These are phyloP conservation scores for Fermentozyma sake DNA, from an alignment of 1,139 yeast species.

Conservation along the genomic window DNA sequence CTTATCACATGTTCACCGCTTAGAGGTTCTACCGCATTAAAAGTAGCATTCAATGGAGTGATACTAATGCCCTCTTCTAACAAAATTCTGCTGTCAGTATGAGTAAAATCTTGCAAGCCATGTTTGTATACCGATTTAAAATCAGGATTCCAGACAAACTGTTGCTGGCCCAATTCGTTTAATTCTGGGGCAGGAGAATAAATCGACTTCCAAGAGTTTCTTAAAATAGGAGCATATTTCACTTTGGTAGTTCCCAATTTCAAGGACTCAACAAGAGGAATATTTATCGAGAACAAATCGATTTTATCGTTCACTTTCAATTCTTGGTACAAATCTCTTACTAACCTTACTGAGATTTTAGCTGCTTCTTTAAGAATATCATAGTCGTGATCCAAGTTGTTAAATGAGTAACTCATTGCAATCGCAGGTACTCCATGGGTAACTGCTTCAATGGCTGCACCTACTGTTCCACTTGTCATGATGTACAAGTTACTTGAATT, in stretches of 20 bases:
- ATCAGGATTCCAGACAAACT: constrained; percentile 80
- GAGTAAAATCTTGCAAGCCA: constrained; percentile 47
- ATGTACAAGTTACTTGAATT: constrained; percentile 89
- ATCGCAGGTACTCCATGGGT: constrained; percentile 71
- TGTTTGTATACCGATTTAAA: constrained; percentile 64
- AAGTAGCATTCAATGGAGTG: constrained; percentile 79
- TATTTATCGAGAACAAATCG: constrained; percentile 78
- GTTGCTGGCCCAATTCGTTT: constrained; percentile 24
- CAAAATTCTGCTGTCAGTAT: constrained; percentile 54
- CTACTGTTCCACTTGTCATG: constrained; percentile 92
- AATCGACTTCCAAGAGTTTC: constrained; percentile 74
- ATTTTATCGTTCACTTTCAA: constrained; percentile 48
- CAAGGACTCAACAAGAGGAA: constrained; percentile 62
- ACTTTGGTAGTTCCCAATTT: constrained; percentile 52
- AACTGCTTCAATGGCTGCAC: constrained; percentile 95
- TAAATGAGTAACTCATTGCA: constrained; percentile 81
- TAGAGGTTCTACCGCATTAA: constrained; percentile 49
- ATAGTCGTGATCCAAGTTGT: constrained; percentile 49
- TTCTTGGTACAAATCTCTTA: constrained; percentile 51
- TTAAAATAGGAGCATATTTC: constrained; percentile 69
- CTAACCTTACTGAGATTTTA: constrained; percentile 56
- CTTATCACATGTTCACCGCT: constrained; percentile 58
- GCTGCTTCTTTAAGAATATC: constrained; percentile 63
- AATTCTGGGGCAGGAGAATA: constrained; percentile 20
- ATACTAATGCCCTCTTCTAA: constrained; percentile 59